Base-by-base conservation (phyloP, 371 early-diverging fungal genomes). In the Rhizopus microsporus region DNA sequence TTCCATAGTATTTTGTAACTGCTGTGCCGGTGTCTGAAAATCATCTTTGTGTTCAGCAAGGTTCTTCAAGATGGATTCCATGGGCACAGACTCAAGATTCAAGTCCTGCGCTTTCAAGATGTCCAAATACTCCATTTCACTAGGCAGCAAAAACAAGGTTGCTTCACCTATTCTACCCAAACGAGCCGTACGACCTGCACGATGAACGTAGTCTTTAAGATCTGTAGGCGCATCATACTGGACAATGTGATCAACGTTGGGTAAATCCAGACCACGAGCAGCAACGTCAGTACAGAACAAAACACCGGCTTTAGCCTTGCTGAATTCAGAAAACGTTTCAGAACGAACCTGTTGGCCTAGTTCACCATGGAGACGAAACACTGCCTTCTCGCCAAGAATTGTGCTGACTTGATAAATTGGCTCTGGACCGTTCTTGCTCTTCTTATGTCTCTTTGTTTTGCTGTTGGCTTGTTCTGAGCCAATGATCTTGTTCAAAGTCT, bases 181-280 rank as follows among this genome's bases (percentile, higher is more conserved):
- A 64, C 99, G 89, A 33, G 99, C 99, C n/a, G 99, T 99, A 48
- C 99, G 88, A 30, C 99, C 99, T 13, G 92, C 91, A 64, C 99
- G 89, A 78, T 99, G 99, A 35, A 98, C 91, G 74, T 97, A 99
- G 54, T 95, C 95, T 51, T 88, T 85, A 15, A 92, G 69, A 71
- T 93, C 95, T 16, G 89, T 79, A 6, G 99, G 99, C n/a, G 95
- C 88, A 74, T 99, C 99, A 62, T 91, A 98, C 72, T 99, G 99
- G 39, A 99, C 80, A 60, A 99, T 94, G 45, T 84, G 81, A 31
- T 91, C 85, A 29, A 99, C 93, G 63, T 94, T 85, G 17, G 97
- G 93, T 60, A 99, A 74, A 85, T 99, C 99, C 39, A 99, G 78
- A 52, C 99, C 99, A 72, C 99, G 90, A 7, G 99, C 96, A 8